A percentile compares a stretch with the other conserved stretches of the same genome.
phyloP scores from a whole-genome alignment of 2,329 filamentous ascomycete genomes.

The Fusarium kyushuense region DNA sequence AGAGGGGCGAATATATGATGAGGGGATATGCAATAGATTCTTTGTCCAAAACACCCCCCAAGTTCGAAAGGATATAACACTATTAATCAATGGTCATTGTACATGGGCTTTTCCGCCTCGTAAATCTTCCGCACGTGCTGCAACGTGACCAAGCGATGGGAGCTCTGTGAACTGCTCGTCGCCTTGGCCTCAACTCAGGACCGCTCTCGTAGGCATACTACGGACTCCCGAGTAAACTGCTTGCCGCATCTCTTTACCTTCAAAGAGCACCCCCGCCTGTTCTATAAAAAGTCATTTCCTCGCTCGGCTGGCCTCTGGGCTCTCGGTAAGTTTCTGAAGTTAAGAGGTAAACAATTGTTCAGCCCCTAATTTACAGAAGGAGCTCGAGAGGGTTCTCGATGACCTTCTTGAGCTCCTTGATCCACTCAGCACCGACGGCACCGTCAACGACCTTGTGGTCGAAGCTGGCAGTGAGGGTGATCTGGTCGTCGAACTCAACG shows the following conservation, averaged over 20 bases:
- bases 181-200: conserved; percentile 23
- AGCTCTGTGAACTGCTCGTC: conserved; percentile 23
- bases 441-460: conserved; percentile 99
- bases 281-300: conserved; percentile 45
- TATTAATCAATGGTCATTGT: conserved; percentile 60
- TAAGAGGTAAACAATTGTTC: conserved; percentile 2
- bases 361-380: conserved; percentile 73
- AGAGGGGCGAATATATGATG: conserved; percentile 18
- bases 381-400: conserved; percentile 97
- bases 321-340: conserved; percentile 6
- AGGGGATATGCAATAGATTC: conserved; percentile 43
- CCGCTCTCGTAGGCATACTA: conserved; percentile 17
- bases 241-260: conserved; percentile 24
- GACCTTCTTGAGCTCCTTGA: conserved; percentile 96
- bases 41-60: conserved; percentile 45
- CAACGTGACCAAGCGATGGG: conserved; percentile 20
- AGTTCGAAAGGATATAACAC: conserved; percentile 53
- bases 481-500: conserved; percentile 96
- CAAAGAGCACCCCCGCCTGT: conserved; percentile 31
- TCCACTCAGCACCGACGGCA: conserved; percentile 95
- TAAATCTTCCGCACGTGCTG: conserved; percentile 40
- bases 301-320: conserved; percentile 25
- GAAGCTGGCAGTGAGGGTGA: conserved; percentile 93
- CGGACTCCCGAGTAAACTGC: conserved; percentile 31
- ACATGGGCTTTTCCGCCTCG: conserved; percentile 53